phyloP scores from a whole-genome alignment of 2,329 filamentous ascomycete species.

The Colletotrichum theobromicola region DNA sequence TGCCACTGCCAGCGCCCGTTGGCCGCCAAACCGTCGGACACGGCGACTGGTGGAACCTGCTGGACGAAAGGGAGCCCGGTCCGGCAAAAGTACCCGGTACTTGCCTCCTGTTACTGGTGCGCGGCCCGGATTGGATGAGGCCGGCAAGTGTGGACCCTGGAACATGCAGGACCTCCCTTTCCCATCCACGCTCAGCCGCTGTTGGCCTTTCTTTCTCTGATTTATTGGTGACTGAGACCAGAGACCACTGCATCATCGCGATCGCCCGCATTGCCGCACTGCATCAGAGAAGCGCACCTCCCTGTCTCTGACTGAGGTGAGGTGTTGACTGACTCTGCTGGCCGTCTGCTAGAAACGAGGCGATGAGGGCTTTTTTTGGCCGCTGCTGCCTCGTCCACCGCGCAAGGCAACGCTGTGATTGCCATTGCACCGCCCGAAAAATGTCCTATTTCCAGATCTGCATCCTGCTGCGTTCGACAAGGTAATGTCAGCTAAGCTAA shows the following conservation, averaged over 20 bases:
- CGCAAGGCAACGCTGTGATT: neutral
- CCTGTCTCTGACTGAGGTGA: neutral
- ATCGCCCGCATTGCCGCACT: neutral
- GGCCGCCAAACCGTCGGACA: neutral
- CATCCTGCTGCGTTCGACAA: neutral
- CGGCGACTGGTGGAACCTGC: neutral
- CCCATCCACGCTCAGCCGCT: neutral
- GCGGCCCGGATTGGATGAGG: neutral
- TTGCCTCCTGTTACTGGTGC: neutral
- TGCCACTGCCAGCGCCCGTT: neutral
- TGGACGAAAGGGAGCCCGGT: neutral
- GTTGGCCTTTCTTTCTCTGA: neutral
- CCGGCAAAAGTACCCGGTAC: neutral
- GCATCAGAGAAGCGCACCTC: neutral
- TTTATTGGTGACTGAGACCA: neutral
- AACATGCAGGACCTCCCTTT: neutral
- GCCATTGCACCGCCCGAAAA: neutral
- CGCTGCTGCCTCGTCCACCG: neutral
- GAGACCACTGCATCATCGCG: conserved; percentile 4
- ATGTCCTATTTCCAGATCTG: neutral
- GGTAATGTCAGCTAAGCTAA: neutral
- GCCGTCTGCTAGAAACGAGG: neutral
- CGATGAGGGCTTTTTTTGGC: neutral
- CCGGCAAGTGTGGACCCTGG: neutral
- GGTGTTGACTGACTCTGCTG: neutral